These are phyloP conservation scores for Xylaria telfairii DNA, from an alignment of 495 filamentous ascomycete species.

Conservation along the genomic window DNA sequence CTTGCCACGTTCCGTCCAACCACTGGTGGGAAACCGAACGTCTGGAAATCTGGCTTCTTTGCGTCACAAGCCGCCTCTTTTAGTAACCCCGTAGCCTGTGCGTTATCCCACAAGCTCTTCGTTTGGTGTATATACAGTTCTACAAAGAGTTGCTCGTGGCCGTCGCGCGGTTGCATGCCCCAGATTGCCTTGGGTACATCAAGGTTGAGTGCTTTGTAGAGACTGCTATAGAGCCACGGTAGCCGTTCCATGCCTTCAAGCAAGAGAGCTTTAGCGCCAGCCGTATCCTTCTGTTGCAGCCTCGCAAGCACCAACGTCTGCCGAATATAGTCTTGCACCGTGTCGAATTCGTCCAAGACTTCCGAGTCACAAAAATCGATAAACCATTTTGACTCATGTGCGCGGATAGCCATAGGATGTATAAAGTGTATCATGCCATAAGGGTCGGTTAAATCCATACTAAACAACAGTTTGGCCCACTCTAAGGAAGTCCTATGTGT, in stretches of 20 bases:
- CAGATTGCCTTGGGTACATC: conserved; percentile 79
- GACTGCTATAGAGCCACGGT: conserved; percentile 79
- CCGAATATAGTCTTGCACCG: conserved; percentile 60
- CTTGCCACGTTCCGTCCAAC: conserved; percentile 67
- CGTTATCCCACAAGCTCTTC: conserved; percentile 90
- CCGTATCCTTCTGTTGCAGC: conserved; percentile 68
- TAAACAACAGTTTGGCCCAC: conserved; percentile 85
- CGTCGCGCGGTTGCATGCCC: conserved; percentile 72
- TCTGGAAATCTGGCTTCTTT: conserved; percentile 47
- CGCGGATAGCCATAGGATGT: conserved; percentile 82
- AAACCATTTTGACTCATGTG: conserved; percentile 76
- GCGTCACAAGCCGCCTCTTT: conserved; percentile 70
- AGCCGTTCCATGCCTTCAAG: conserved; percentile 68
- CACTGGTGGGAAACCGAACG: conserved; percentile 46
- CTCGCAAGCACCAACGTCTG: conserved; percentile 78
- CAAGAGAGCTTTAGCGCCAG: conserved; percentile 67
- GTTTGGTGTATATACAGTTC: conserved; percentile 80
- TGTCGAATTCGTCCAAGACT: conserved; percentile 47
- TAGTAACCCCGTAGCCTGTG: conserved; percentile 72
- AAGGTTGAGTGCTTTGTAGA: conserved; percentile 79
- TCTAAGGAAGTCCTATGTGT: conserved; percentile 92
- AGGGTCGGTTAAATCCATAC: conserved; percentile 79
- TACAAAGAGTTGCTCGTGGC: conserved; percentile 73
- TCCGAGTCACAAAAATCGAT: conserved; percentile 70
- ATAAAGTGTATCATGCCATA: conserved; percentile 79